These are phyloP conservation scores for Niveomyces coronatus DNA, from an alignment of 2,329 filamentous ascomycete genomes.

Conservation along the genomic window DNA sequence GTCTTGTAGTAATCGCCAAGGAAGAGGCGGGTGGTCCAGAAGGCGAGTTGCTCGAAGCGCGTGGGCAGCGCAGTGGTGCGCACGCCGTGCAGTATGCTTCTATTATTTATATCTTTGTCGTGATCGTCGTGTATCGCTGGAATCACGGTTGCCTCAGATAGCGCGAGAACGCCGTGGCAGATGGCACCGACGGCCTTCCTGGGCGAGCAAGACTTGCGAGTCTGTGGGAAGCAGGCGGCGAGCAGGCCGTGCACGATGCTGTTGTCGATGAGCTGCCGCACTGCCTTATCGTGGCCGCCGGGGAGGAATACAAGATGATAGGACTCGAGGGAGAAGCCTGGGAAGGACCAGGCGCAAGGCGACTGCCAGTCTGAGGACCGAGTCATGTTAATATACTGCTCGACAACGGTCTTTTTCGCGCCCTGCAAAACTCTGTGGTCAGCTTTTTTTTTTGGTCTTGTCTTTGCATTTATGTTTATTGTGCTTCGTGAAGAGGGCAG, in stretches of 20 bases:
- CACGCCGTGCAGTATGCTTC: constrained; percentile 36
- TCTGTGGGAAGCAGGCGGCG: constrained; percentile 36
- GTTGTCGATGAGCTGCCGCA: constrained; percentile 41
- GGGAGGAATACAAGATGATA: constrained; percentile 41
- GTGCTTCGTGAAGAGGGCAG: background rate
- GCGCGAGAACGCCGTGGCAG: constrained; percentile 42
- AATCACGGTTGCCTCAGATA: constrained; percentile 31
- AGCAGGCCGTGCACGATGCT: constrained; percentile 32
- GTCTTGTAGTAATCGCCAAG: constrained; percentile 48
- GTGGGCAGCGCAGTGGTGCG: constrained; percentile 38
- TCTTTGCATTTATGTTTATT: background rate
- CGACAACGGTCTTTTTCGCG: constrained; percentile 30
- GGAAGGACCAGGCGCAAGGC: constrained; percentile 34
- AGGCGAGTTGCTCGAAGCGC: constrained; percentile 38
- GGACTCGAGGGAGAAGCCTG: constrained; percentile 31
- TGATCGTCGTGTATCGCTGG: no score
- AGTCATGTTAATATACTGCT: constrained; percentile 33
- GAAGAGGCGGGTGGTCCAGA: constrained; percentile 36
- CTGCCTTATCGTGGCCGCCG: constrained; percentile 42
- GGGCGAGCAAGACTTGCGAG: constrained; percentile 26
- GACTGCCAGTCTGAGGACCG: constrained; percentile 29
- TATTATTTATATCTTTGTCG: no score
- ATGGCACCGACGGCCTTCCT: constrained; percentile 36
- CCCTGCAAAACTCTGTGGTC: constrained; percentile 25
- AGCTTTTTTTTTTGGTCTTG: background rate